Conservation (phyloP, 306 rosid species). For the Cyclanthera cordifolia region DNA sequence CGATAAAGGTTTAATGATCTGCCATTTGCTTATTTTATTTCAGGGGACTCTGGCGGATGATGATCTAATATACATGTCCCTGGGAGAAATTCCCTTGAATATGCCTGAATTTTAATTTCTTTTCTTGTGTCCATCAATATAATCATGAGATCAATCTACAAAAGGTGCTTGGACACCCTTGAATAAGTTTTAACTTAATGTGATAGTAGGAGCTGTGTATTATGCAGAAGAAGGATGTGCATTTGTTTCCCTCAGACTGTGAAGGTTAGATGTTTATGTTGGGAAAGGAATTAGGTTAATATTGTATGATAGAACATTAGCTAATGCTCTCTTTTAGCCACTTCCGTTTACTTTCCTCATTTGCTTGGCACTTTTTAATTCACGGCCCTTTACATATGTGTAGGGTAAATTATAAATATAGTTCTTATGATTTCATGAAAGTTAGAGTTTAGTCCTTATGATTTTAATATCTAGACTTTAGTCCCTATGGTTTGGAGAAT, state of each 20-base stretch:
- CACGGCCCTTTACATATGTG: background rate
- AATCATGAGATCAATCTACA: conserved; percentile 16
- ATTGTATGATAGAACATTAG: conserved; percentile 10
- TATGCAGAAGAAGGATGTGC: background rate
- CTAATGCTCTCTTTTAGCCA: background rate
- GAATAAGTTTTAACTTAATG: conserved; percentile 9
- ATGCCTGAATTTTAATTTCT: conserved; percentile 42
- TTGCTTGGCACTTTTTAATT: conserved; percentile 2
- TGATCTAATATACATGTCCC: conserved; percentile 93
- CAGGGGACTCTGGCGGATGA: conserved; percentile 85
- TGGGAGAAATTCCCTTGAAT: conserved; percentile 93
- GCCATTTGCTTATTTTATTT: conserved; percentile 28
- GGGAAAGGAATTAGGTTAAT: conserved; percentile 12
- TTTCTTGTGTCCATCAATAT: conserved; percentile 32
- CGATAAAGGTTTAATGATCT: conserved; percentile 9
- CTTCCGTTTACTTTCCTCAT: conserved; percentile 1
- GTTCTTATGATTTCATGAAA: too few species aligned
- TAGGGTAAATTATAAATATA: background rate
- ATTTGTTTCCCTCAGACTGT: background rate
- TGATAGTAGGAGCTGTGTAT: conserved; percentile 13
- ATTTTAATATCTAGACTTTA: too few species aligned
- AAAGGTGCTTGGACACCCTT: conserved; percentile 23
- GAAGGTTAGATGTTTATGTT: conserved; percentile 1
- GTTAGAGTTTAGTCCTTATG: too few species aligned
- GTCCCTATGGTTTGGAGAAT: too few species aligned